A percentile compares a stretch with the other conserved stretches of the same genome.
Conservation (phyloP, 768 basidiomycete species). For the Lentinula lateritia region DNA sequence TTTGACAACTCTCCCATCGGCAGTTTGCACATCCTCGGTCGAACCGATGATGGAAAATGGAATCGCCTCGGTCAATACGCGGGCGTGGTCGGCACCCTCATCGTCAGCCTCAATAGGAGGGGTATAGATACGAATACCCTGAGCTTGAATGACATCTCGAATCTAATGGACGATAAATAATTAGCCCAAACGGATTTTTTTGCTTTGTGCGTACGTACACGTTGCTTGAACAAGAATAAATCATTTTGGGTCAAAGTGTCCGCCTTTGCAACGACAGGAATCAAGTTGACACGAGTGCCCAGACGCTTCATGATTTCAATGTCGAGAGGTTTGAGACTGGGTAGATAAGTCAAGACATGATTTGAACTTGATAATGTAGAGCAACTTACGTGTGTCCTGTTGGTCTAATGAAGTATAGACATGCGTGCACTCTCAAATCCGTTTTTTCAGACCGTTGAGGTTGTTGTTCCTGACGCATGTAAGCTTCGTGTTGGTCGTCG, state of each 20-base stretch:
- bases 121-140: constrained; percentile 92
- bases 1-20: constrained; percentile 90
- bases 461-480: constrained; percentile 98
- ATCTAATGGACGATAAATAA: constrained; percentile 38
- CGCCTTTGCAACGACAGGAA: constrained; percentile 96
- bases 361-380: constrained; percentile 5
- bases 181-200: no score
- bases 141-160: constrained; percentile 84
- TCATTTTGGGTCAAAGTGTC: constrained; percentile 96
- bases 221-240: constrained; percentile 86
- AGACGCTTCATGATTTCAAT: constrained; percentile 99
- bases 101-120: constrained; percentile 91
- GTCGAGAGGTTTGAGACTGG: constrained; percentile 90
- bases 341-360: constrained; percentile 7
- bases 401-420: constrained; percentile 93
- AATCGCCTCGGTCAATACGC: constrained; percentile 82
- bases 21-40: constrained; percentile 88
- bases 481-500: constrained; percentile 91
- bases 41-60: constrained; percentile 99
- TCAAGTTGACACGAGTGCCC: constrained; percentile 95
- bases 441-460: constrained; percentile 93
- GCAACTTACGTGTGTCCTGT: constrained; percentile 89
- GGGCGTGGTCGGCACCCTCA: constrained; percentile 81
- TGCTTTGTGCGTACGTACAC: constrained; percentile 43
- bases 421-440: constrained; percentile 93